Conservation (phyloP, 495 filamentous ascomycete genomes). For the Daldinia decipiens region DNA sequence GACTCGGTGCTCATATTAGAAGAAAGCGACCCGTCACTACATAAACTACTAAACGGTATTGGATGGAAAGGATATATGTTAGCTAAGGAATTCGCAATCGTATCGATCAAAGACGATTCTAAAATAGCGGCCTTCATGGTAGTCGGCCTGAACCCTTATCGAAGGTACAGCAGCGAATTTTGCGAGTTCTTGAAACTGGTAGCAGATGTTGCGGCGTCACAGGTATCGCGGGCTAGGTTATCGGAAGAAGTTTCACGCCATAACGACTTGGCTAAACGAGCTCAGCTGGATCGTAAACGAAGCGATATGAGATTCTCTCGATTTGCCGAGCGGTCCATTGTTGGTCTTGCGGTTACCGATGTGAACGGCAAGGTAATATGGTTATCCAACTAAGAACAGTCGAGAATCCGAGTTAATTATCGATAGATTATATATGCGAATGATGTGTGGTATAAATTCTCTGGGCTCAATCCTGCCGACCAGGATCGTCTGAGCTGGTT, state of each 20-base stretch:
- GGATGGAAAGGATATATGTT: slow-evolving; percentile 52
- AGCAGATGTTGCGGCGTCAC: slow-evolving; percentile 23
- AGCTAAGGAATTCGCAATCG: slow-evolving; percentile 47
- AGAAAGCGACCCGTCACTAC: slow-evolving; percentile 26
- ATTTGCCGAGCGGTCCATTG: slow-evolving; percentile 40
- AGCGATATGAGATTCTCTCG: slow-evolving; percentile 43
- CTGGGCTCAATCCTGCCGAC: slow-evolving; percentile 27
- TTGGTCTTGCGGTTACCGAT: slow-evolving; percentile 36
- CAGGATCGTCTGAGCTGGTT: slow-evolving; percentile 29
- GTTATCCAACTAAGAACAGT: neutral
- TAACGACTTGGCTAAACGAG: slow-evolving; percentile 35
- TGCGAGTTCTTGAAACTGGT: slow-evolving; percentile 37
- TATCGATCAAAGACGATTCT: slow-evolving; percentile 50
- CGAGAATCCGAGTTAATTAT: neutral
- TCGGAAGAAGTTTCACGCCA: slow-evolving; percentile 39
- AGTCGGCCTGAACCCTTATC: slow-evolving; percentile 56
- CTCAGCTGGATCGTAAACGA: slow-evolving; percentile 30
- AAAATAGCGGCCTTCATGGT: slow-evolving; percentile 57
- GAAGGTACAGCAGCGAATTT: slow-evolving; percentile 54
- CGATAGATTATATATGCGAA: slow-evolving; percentile 38
- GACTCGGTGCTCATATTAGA: slow-evolving; percentile 33
- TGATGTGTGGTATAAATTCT: slow-evolving; percentile 42
- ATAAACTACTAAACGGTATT: slow-evolving; percentile 50
- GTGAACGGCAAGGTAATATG: slow-evolving; percentile 28
- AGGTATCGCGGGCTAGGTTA: slow-evolving; percentile 32